These are phyloP conservation scores for Tylopilus balloui DNA, from an alignment of 768 basidiomycete species.

Conservation along the genomic window DNA sequence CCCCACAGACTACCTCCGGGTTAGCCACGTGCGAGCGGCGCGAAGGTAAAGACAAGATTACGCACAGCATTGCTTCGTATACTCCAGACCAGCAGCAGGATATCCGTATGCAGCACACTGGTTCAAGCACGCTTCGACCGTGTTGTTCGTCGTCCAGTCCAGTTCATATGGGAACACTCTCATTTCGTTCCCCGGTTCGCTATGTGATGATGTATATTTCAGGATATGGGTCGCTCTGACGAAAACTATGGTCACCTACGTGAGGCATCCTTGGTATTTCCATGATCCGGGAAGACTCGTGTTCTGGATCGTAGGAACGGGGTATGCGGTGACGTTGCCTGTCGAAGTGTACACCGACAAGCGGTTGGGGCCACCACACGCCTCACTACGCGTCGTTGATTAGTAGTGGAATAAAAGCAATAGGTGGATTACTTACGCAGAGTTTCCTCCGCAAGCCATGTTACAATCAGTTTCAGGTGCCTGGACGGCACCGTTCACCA, in stretches of 20 bases:
- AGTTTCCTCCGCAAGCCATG: slow-evolving; percentile 70
- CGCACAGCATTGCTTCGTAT: slow-evolving; percentile 66
- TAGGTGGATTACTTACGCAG: slow-evolving; percentile 41
- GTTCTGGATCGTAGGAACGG: slow-evolving; percentile 54
- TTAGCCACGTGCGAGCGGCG: neutral
- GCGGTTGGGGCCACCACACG: slow-evolving; percentile 71
- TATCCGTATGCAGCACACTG: slow-evolving; percentile 72
- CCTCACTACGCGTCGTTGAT: slow-evolving; percentile 38
- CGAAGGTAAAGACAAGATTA: neutral
- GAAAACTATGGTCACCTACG: slow-evolving; percentile 37
- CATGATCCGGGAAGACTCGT: slow-evolving; percentile 60
- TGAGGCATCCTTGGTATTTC: slow-evolving; percentile 62
- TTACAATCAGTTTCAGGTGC: slow-evolving; percentile 53
- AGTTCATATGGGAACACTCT: slow-evolving; percentile 61
- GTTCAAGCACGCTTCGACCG: slow-evolving; percentile 57
- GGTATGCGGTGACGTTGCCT: slow-evolving; percentile 46
- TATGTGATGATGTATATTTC: slow-evolving; percentile 18
- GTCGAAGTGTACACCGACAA: slow-evolving; percentile 63
- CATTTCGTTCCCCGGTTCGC: slow-evolving; percentile 41
- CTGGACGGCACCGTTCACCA: slow-evolving; percentile 55
- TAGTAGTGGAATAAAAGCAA: neutral
- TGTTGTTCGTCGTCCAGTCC: slow-evolving; percentile 56
- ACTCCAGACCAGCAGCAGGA: slow-evolving; percentile 66
- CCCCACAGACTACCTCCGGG: slow-evolving; percentile 58
- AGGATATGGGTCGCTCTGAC: neutral